Conservation (phyloP, 352 stramenopile species). For the Blastocystis sp. region DNA sequence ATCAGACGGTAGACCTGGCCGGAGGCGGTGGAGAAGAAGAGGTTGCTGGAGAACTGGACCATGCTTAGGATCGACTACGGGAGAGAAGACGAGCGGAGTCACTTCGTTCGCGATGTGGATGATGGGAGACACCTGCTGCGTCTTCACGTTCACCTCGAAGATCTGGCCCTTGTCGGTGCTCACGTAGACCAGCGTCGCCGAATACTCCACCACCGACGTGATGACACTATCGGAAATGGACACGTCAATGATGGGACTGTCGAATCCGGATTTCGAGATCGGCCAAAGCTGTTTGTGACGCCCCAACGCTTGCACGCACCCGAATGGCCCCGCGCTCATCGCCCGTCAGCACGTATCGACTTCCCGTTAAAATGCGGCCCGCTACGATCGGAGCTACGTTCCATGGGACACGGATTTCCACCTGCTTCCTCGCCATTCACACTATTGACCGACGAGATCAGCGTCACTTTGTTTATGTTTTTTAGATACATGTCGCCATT, state of each 20-base stretch:
- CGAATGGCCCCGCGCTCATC: constrained; percentile 5
- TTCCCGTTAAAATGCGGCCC: constrained; percentile 14
- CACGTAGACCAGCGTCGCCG: not conserved
- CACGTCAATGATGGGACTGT: constrained; percentile 6
- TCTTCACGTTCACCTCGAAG: constrained; percentile 21
- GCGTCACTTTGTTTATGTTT: constrained; percentile 22
- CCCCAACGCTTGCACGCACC: not conserved
- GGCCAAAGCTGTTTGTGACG: constrained; percentile 6
- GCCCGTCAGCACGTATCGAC: constrained; percentile 5
- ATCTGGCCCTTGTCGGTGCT: not conserved
- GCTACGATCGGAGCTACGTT: not conserved
- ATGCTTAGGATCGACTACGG: constrained; percentile 35
- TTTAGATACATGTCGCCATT: constrained; percentile 39
- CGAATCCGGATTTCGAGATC: constrained; percentile 20
- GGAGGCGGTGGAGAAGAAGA: not conserved
- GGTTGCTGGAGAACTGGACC: not conserved
- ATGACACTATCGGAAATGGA: not conserved
- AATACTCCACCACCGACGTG: constrained; percentile 10
- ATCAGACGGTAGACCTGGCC: not conserved
- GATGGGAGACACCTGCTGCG: not conserved
- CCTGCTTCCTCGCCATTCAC: not conserved
- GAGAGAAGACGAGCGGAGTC: not conserved
- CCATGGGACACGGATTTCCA: not conserved
- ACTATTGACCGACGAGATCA: not conserved
- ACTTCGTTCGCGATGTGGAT: constrained; percentile 3